phyloP scores from a whole-genome alignment of 1,139 yeast genomes.

The Hansenula lynferdii region DNA sequence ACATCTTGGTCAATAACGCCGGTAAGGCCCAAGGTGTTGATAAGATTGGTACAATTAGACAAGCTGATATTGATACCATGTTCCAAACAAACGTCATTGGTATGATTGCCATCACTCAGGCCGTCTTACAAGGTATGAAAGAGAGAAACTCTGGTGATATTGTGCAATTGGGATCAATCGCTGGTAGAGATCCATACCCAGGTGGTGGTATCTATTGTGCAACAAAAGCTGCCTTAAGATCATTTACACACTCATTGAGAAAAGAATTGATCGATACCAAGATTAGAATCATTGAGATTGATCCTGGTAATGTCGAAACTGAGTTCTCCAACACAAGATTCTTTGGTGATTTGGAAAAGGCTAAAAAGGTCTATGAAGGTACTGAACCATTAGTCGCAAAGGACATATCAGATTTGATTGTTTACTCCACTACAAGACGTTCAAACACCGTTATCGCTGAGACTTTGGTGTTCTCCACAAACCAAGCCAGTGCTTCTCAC shows the following conservation, averaged over 20 bases:
- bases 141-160: slow-evolving; percentile 58
- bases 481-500: slow-evolving; percentile 45
- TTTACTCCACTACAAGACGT: slow-evolving; percentile 57
- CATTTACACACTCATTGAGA: slow-evolving; percentile 63
- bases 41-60: slow-evolving; percentile 47
- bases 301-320: slow-evolving; percentile 80
- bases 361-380: slow-evolving; percentile 63
- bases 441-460: slow-evolving; percentile 71
- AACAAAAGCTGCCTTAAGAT: slow-evolving; percentile 70
- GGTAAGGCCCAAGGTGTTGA: slow-evolving; percentile 67
- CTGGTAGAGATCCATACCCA: slow-evolving; percentile 77
- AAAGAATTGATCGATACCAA: slow-evolving; percentile 64
- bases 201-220: slow-evolving; percentile 78
- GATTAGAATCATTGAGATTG: slow-evolving; percentile 68
- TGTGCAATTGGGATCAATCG: slow-evolving; percentile 72
- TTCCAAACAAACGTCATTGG: slow-evolving; percentile 64
- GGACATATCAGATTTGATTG: slow-evolving; percentile 70
- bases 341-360: slow-evolving; percentile 58
- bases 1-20: slow-evolving; percentile 65
- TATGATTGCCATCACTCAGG: slow-evolving; percentile 56
- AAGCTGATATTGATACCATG: slow-evolving; percentile 52
- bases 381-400: slow-evolving; percentile 65
- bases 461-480: slow-evolving; percentile 61
- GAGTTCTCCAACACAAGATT: slow-evolving; percentile 68
- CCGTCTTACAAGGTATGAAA: slow-evolving; percentile 50